Base-by-base conservation (phyloP, 805 yeast genomes). In the Kregervanrija fluxuum region DNA sequence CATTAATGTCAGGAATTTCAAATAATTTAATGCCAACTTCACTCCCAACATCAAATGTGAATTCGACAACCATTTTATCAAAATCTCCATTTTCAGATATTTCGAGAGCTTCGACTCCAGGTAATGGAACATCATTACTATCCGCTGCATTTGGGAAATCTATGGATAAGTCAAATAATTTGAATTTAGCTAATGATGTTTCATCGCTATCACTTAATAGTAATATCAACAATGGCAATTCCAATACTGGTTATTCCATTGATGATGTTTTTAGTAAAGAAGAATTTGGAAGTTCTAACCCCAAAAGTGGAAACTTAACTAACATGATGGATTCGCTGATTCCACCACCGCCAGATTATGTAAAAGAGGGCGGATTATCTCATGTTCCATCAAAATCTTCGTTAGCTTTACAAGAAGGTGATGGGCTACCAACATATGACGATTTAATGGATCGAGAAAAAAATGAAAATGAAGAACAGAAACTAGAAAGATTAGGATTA, bases 1-100 rank as follows among this genome's bases (percentile, higher is more conserved):
- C 79, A 11, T 55, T 50, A 57, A 61, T 63, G 54, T 49, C 55
- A 4, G 64, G 67, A 3, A 68, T 73, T 28, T 62, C 75, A 2
- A 50, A 65, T 8, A 65, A 71, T 1, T 51, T 69, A 34, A 56
- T 4, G 40, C 52, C 37, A 56, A 61, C 22, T 13, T 28, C 34
- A 12, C 14, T 17, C 2, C 11, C 8, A 11, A 35, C 16, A 33
- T n/a, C 65, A 9, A 65, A 73, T 1, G 53, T 68, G 42, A 50
- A 53, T 31, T 50, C 53, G 3, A 46, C 48, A 5, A 60, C 60
- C 3, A 38, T 55, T 38, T 56, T 63, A 2, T 71, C 71, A 5
- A 69, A 65, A 38, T 65, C 69, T 1, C 66, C 66, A 2, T 53
- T 71, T 22, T 68, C 71, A 36, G 50, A 73, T 39, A 47, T 40